Conservation (phyloP, 345 rosid genomes). For the Aquilaria sinensis region DNA sequence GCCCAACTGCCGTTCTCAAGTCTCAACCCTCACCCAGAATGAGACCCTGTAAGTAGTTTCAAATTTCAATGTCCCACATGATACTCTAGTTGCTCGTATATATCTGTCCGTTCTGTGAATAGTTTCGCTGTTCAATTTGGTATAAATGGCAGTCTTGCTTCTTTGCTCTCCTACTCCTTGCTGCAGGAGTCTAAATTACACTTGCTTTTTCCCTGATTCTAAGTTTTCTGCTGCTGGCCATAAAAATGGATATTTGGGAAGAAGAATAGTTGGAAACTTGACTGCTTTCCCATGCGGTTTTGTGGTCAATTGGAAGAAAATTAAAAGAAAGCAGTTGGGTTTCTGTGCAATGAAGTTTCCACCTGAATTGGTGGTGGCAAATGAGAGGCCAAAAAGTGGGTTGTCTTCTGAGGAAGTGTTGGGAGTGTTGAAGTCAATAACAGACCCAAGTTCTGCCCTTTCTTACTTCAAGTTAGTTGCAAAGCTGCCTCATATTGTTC, state of each 20-base stretch:
- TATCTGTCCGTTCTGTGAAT: too few species aligned
- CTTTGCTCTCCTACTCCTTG: slow-evolving; percentile 39
- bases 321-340: slow-evolving; percentile 25
- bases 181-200: slow-evolving; percentile 24
- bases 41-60: too few species aligned
- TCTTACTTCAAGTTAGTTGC: slow-evolving; percentile 61
- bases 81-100: too few species aligned
- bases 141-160: slow-evolving; percentile 37
- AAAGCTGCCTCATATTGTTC: slow-evolving; percentile 35
- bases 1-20: too few species aligned
- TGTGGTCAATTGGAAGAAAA: slow-evolving; percentile 29
- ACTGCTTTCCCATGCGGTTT: slow-evolving; percentile 23
- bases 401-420: slow-evolving; percentile 45
- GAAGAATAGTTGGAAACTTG: slow-evolving; percentile 27
- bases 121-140: neutral
- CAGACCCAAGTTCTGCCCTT: slow-evolving; percentile 51
- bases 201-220: slow-evolving; percentile 15
- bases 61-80: too few species aligned
- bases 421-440: slow-evolving; percentile 38
- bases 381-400: slow-evolving; percentile 23
- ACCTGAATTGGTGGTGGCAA: slow-evolving; percentile 21
- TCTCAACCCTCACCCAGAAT: too few species aligned
- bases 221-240: slow-evolving; percentile 17
- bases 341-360: slow-evolving; percentile 29
- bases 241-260: slow-evolving; percentile 14